Percentiles rank a stretch among this genome's conserved stretches.
Evolutionary conservation across 805 yeast species (phyloP).

Genomic region (Suhomyces pyralidae): DNA sequence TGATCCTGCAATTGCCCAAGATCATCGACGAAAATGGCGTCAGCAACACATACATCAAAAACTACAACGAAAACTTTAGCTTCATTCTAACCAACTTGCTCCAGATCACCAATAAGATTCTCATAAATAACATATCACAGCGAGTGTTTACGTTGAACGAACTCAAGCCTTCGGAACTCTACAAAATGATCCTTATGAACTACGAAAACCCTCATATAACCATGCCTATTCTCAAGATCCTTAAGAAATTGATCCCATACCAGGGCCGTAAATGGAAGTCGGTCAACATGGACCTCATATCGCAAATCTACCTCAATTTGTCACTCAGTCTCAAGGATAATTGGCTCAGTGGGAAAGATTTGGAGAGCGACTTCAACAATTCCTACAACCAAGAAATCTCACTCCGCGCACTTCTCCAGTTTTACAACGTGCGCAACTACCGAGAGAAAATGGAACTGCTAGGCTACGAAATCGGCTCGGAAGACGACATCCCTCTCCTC

Average conservation of each 20-base stretch:
- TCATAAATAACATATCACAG: conserved; percentile 65
- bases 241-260: conserved; percentile 81
- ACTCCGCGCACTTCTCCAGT: conserved; percentile 71
- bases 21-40: conserved; percentile 24
- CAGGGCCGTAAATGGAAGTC: conserved; percentile 94
- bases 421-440: conserved; percentile 65
- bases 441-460: conserved; percentile 48
- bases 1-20: conserved; percentile 26
- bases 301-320: conserved; percentile 77
- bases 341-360: conserved; percentile 83
- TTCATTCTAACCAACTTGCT: conserved; percentile 51
- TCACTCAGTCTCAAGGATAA: conserved; percentile 71
- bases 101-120: conserved; percentile 52
- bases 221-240: conserved; percentile 65
- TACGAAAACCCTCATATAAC: conserved; percentile 59
- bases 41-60: conserved; percentile 24
- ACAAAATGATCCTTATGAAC: conserved; percentile 56
- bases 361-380: conserved; percentile 68
- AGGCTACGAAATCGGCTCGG: conserved; percentile 49
- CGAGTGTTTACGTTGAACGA: conserved; percentile 64
- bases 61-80: conserved; percentile 43
- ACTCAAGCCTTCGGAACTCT: conserved; percentile 57
- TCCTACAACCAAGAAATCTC: conserved; percentile 87
- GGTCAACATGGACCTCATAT: conserved; percentile 87
- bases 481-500: conserved; percentile 18